Percentiles rank a stretch among this genome's conserved stretches.
These are phyloP conservation scores for Solanum neorickii DNA, from an alignment of 257 asterid species.

Conservation along the genomic window DNA sequence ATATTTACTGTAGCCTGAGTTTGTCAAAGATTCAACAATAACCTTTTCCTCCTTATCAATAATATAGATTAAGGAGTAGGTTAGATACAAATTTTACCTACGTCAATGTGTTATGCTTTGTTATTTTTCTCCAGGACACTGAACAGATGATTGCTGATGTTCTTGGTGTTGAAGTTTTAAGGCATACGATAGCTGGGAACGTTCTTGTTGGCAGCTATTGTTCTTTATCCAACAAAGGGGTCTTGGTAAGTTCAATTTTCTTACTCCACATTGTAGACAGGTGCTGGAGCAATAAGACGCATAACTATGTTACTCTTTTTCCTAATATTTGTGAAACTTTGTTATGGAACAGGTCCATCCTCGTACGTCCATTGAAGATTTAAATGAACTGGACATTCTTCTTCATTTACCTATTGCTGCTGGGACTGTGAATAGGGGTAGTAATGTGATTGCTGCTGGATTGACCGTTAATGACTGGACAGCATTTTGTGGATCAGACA, in stretches of 20 bases:
- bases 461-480: slow-evolving; percentile 75
- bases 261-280: background rate
- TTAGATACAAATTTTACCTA: background rate
- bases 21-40: background rate
- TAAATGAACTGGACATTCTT: slow-evolving; percentile 9
- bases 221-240: background rate
- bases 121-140: background rate
- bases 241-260: background rate
- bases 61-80: background rate
- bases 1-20: background rate
- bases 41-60: background rate
- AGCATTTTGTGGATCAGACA: slow-evolving; percentile 81
- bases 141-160: background rate
- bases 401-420: slow-evolving; percentile 78
- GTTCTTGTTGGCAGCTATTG: background rate
- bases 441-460: slow-evolving; percentile 73
- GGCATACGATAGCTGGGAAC: background rate
- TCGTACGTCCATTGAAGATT: background rate
- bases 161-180: background rate
- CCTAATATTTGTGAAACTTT: background rate
- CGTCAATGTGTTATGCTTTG: background rate
- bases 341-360: background rate
- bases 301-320: background rate
- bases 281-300: background rate
- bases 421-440: slow-evolving; percentile 81